These are phyloP conservation scores for Adansonia rubrostipa DNA, from an alignment of 441 rosid genomes.

Conservation along the genomic window DNA sequence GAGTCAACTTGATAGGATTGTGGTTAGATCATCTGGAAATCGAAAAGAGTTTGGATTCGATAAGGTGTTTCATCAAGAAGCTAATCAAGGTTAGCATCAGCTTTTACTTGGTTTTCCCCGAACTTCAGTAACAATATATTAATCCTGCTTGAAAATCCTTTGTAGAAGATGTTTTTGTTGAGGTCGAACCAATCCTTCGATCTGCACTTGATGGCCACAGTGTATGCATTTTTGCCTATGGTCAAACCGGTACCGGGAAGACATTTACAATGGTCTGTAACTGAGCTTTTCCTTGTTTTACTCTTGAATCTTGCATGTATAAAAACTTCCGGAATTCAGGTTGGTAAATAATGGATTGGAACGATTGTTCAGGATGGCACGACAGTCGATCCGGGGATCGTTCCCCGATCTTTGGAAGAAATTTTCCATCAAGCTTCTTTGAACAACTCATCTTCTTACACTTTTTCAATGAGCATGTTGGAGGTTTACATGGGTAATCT, in stretches of 20 bases:
- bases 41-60: slow-evolving; percentile 76
- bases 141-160: slow-evolving; percentile 42
- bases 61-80: slow-evolving; percentile 65
- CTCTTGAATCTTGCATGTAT: neutral
- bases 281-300: slow-evolving; percentile 1
- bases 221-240: slow-evolving; percentile 84
- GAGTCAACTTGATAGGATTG: slow-evolving; percentile 48
- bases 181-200: slow-evolving; percentile 81
- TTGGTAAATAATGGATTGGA: slow-evolving; percentile 22
- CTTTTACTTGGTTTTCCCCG: slow-evolving; percentile 11
- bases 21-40: slow-evolving; percentile 56
- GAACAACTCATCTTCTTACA: slow-evolving; percentile 50
- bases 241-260: slow-evolving; percentile 94
- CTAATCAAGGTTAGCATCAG: slow-evolving; percentile 70
- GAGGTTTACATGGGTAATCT: slow-evolving; percentile 88
- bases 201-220: slow-evolving; percentile 92
- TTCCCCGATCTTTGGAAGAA: slow-evolving; percentile 76
- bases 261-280: slow-evolving; percentile 81
- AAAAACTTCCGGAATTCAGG: neutral
- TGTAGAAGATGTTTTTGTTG: slow-evolving; percentile 75
- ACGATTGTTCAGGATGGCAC: slow-evolving; percentile 67
- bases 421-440: slow-evolving; percentile 55
- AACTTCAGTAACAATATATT: neutral
- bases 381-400: slow-evolving; percentile 67
- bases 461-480: slow-evolving; percentile 88